Evolutionary conservation across 495 filamentous ascomycete genomes (phyloP).

Genomic region (Lindgomyces ingoldianus): DNA sequence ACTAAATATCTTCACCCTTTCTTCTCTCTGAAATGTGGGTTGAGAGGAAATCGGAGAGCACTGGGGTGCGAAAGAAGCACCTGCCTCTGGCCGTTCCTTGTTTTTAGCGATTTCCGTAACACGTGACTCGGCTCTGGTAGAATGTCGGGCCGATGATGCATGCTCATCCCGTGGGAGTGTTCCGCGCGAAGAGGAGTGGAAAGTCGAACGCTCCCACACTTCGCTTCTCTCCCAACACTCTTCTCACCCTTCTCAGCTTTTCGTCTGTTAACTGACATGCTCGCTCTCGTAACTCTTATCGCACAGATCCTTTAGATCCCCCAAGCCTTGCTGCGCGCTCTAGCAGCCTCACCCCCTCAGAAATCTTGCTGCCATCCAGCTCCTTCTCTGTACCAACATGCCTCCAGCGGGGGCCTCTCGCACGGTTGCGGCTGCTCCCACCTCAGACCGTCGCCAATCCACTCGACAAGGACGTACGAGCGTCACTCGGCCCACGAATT

Average conservation of each 20-base stretch:
- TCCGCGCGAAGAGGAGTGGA: not conserved
- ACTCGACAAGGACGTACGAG: slow-evolving; percentile 63
- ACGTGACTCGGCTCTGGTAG: not conserved
- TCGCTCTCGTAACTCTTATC: not conserved
- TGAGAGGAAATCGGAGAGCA: no score
- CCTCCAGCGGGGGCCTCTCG: slow-evolving; percentile 31
- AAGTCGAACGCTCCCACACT: not conserved
- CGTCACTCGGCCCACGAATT: slow-evolving; percentile 59
- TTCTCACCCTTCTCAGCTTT: not conserved
- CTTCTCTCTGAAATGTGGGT: no score
- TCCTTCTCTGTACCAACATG: slow-evolving; percentile 14
- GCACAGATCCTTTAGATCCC: slow-evolving; percentile 1
- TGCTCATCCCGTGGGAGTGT: no score
- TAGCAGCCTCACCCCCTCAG: not conserved
- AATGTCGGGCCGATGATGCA: not conserved
- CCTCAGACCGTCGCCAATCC: slow-evolving; percentile 54
- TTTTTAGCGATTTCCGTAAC: no score
- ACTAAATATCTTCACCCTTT: no score
- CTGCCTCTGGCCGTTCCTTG: no score
- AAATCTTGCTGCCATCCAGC: not conserved
- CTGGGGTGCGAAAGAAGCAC: no score
- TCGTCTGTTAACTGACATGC: not conserved
- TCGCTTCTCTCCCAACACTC: not conserved
- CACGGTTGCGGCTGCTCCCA: slow-evolving; percentile 21
- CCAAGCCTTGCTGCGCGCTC: not conserved